Conservation (phyloP, 2,329 filamentous ascomycete species). For the Aureobasidium sp. region DNA sequence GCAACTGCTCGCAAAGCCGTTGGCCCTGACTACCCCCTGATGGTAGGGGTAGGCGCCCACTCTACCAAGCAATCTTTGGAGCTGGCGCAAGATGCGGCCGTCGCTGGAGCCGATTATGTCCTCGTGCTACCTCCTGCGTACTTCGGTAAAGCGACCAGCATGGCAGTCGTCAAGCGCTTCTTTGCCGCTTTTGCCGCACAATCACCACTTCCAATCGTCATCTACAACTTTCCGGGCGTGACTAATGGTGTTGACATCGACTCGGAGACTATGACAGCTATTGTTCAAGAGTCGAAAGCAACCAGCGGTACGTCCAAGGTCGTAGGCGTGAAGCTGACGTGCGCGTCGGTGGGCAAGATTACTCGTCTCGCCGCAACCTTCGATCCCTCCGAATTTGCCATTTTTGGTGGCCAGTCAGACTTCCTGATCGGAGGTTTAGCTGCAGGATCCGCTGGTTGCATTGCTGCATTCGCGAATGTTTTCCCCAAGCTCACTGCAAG, state of each 20-base stretch:
- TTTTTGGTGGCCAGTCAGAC: slow-evolving; percentile 62
- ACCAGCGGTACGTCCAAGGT: slow-evolving; percentile 41
- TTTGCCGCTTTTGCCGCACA: slow-evolving; percentile 48
- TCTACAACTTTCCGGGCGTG: slow-evolving; percentile 65
- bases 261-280: slow-evolving; percentile 50
- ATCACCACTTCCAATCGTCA: slow-evolving; percentile 57
- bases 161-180: slow-evolving; percentile 36
- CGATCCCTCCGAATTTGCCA: slow-evolving; percentile 50
- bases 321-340: slow-evolving; percentile 62
- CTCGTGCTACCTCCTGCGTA: slow-evolving; percentile 40
- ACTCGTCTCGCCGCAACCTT: slow-evolving; percentile 50
- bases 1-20: slow-evolving; percentile 34
- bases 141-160: slow-evolving; percentile 38
- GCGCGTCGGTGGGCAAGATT: slow-evolving; percentile 55
- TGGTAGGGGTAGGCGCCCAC: slow-evolving; percentile 38
- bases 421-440: slow-evolving; percentile 51
- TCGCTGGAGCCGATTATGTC: slow-evolving; percentile 36
- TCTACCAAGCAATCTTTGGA: slow-evolving; percentile 38
- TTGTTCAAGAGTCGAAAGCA: slow-evolving; percentile 38
- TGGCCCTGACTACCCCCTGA: slow-evolving; percentile 36
- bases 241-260: slow-evolving; percentile 63
- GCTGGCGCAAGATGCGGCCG: slow-evolving; percentile 35
- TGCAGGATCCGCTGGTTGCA: slow-evolving; percentile 42
- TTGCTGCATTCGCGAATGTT: slow-evolving; percentile 48
- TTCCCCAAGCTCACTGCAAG: slow-evolving; percentile 49